Base-by-base conservation (phyloP, 176 grass and related monocot genomes). In the Luzula sylvatica region DNA sequence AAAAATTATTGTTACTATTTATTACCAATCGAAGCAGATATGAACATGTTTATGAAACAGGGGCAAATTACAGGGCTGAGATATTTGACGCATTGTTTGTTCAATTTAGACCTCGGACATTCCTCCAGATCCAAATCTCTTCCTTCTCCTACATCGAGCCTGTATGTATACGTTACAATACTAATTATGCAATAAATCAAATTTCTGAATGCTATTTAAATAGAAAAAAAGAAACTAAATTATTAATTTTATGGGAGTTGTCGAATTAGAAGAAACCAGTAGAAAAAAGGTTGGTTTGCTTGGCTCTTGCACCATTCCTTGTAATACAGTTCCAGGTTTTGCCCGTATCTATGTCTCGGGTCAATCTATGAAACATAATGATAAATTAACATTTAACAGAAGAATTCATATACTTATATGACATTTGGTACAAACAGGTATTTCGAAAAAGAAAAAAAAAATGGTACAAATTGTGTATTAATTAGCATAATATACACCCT, bases 291-390 rank as follows among this genome's bases (percentile, higher is more conserved):
- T 3, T 82, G 72, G 24, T 42, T 67, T 56, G 70, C 74, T 38
- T 72, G 20, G 19, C 70, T 71, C 12, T 61, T 73, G 61, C 76
- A 78, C 81, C 87, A 93, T 41, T 49, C 23, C 15, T 82, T 66
- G 40, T 93, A 93, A 40, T 93, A 93, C 65, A 70, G 75, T 29
- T 93, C 69, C 8, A 93, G 70, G 32, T 93, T 86, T 54, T 93
- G 77, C 1, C 77, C 77, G 18, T 86, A 93, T 5, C 87, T 77
- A 75, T 93, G 87, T 46, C 81, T 59, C 64, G 87, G 87, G 28
- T 93, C 81, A 38, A 93, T 93, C 81, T 93, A 45, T 50, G 9
- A 50, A n/a, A n/a, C n/a, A n/a, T n/a, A n/a, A n/a, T n/a, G n/a
- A n/a, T n/a, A n/a, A n/a, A n/a, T n/a, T n/a, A n/a, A n/a, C n/a